Percentiles rank a stretch among this genome's conserved stretches.
phyloP scores from a whole-genome alignment of 2,329 filamentous ascomycete genomes.

The Zopfia rhizophila region DNA sequence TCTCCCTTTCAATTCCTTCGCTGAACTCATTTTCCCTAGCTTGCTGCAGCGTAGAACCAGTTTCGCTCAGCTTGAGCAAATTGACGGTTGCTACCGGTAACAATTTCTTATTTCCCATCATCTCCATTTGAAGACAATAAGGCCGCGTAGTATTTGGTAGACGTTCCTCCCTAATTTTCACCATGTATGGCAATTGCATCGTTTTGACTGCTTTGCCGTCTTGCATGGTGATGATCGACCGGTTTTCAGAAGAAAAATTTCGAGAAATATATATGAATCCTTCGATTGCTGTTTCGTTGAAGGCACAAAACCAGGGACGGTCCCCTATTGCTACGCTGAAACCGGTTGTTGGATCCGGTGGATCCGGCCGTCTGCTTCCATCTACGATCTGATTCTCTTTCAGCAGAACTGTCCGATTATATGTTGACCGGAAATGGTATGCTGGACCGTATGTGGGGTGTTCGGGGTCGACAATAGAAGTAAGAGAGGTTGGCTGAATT shows the following conservation, averaged over 20 bases:
- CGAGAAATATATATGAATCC: conserved; percentile 32
- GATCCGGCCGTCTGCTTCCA: not conserved
- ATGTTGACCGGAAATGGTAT: conserved; percentile 36
- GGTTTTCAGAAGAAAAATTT: not conserved
- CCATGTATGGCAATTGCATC: conserved; percentile 30
- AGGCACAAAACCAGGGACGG: conserved; percentile 38
- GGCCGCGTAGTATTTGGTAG: conserved; percentile 25
- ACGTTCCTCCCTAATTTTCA: conserved; percentile 36
- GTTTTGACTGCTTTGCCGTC: not conserved
- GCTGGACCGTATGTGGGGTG: conserved; percentile 11
- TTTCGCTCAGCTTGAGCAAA: conserved; percentile 5
- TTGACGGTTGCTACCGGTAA: not conserved
- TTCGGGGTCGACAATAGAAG: not conserved
- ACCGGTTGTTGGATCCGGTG: conserved; percentile 1
- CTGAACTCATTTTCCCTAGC: conserved; percentile 10
- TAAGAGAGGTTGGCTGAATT: conserved; percentile 24
- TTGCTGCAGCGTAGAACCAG: conserved; percentile 3
- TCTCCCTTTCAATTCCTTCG: not conserved
- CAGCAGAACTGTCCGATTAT: conserved; percentile 36
- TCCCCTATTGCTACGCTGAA: conserved; percentile 25
- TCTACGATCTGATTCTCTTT: conserved; percentile 25
- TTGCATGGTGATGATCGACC: conserved; percentile 1
- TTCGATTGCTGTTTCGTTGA: conserved; percentile 38
- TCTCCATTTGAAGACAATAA: conserved; percentile 8
- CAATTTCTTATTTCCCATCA: conserved; percentile 4